Base-by-base conservation (phyloP, 2,329 filamentous ascomycete species). In the Apiospora saccharicola region DNA sequence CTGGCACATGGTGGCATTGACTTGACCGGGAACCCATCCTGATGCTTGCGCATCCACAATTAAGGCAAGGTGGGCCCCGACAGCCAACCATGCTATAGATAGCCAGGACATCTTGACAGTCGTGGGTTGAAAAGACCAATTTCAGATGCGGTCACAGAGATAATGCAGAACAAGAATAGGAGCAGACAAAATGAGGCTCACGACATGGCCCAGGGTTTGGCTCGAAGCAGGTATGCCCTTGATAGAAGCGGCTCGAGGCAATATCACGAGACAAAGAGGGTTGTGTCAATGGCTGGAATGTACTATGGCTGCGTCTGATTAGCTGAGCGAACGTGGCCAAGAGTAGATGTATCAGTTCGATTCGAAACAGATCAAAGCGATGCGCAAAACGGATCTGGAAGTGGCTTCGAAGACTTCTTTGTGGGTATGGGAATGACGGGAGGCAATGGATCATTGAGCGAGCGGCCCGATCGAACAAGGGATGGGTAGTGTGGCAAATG, bases 1-100 rank as follows among this genome's bases (percentile, higher is more conserved):
- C 68, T 79, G 80, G 78, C 90, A 92, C 78, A 93, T 88, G 19
- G 86, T 87, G 7, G 88, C 84, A 77, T 88, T 90, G 70, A 89
- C 81, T 78, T 92, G 88, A 49, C 81, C 80, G 1, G 79, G 64
- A n/a, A 76, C 70, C 89, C 90, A 91, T 81, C 80, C 79, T 64
- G 57, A 64, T 70, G 83, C 77, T 78, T 83, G 88, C 24, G 83
- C 86, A 44, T 75, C 61, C 57, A 75, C 81, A 43, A 79, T 71
- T 61, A 78, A 78, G 64, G 76, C 77, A 46, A 79, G 75, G 72
- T 75, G 75, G 73, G 80, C 78, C 72, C 78, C 67, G 67, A 81
- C 73, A 57, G 78, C 77, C 72, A 80, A 53, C 69, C 74, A 72
- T 57, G 77, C 72, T 77, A 80, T 75, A 47, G 70, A 78, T 44